Evolutionary conservation across 176 grass and related monocot genomes (phyloP), one percentile per base, ranked within the genome.

Genomic region (Musa troglodytarum): DNA sequence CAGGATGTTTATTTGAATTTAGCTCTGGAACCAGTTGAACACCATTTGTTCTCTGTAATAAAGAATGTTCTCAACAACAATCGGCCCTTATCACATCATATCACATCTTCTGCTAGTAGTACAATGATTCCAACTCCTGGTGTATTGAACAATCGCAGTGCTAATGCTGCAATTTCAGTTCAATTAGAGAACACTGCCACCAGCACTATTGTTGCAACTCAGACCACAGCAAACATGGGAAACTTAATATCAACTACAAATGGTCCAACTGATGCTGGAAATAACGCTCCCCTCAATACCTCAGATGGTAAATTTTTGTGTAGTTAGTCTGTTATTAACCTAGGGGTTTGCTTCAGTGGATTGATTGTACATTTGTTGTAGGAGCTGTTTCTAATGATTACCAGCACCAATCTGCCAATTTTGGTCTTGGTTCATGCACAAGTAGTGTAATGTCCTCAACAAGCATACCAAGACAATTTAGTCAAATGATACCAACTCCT

Each of bases 101-200:
- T 84, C 13, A 86, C 86, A 68, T 84, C 88, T 81, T 90, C 90
- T 17, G 69, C 82, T 49, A 81, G 78, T 81, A 79, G 88, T 54
- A 88, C 87, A 20, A 99, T 95, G 96, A 99, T 95, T 76, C 96
- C 88, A 1, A 99, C 88, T 14, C 96, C 96, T 80, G 91, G 96
- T 75, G 92, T 95, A 72, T 69, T 81, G 1, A 88, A 94, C 56
- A 86, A 80, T 52, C 52, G 77, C 15, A 77, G 73, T 76, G 87
- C 77, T 83, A 95, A 81, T 82, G 73, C 83, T 80, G 77, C 75
- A 69, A 80, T 83, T 21, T 54, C 91, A 66, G 85, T 82, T 77
- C 68, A 53, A 74, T 74, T 87, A 69, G 93, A 91, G 68, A 98
- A 66, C 78, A 50, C 86, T 25, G 75, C 76, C 16, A 74, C 69